Evolutionary conservation across 495 filamentous ascomycete genomes (phyloP), one percentile per base, ranked within the genome.

Genomic region (Hamigera avellanea): DNA sequence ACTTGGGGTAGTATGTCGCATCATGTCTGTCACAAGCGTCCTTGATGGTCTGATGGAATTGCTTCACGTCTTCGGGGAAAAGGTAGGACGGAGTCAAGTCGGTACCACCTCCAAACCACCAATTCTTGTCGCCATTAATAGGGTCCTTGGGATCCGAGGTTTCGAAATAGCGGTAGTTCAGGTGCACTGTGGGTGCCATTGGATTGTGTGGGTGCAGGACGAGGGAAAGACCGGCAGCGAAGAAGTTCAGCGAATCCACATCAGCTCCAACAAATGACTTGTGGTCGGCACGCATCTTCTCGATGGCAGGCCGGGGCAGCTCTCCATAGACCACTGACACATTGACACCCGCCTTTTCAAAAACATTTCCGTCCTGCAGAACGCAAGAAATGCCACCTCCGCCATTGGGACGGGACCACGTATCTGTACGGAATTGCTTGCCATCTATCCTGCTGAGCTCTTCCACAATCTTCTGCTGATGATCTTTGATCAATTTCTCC

Each of bases 81-180:
- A 99, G 75, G 52, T 96, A 99, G 45, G 72, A 76, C 0, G 91
- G 91, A 6, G 91, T 99, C 34, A 99, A 60, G 64, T 99, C 91
- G 5, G 83, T 87, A 18, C 91, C 91, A 15, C 91, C 91, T 29
- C 91, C 91, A 44, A 94, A 99, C 91, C 91, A 99, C 93, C 93
- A 99, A 37, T 72, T 72, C 52, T 67, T 69, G 32, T 85, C 79
- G 12, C 83, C 76, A 40, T 82, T 82, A 50, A 79, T 78, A 7
- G 65, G 65, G 25, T 66, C 57, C 42, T 64, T 66, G 7, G 66
- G 66, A 42, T 73, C 69, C 10, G 69, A 67, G 6, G 91, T 99
- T 67, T 99, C 91, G 53, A 99, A 99, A 66, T 99, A 99, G 2
- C 91, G 75, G 68, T 99, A 99, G 67, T 99, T 99, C 41, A 99